phyloP scores from a whole-genome alignment of 192 early-diverging fungal genomes.

The Lobosporangium transversale region DNA sequence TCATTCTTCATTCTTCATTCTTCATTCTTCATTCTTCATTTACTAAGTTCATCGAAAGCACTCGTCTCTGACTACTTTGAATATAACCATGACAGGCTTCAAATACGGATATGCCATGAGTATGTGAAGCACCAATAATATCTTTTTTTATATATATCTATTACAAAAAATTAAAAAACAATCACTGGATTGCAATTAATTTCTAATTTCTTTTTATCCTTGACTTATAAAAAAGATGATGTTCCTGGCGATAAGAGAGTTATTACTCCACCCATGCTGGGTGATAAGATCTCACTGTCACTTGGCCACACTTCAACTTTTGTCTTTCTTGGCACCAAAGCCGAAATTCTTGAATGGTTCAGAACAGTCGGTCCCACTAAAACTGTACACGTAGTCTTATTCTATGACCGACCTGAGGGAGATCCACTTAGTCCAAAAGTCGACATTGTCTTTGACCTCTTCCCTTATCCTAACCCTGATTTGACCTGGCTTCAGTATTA shows the following conservation, averaged over 20 bases:
- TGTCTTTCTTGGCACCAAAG: slow-evolving; percentile 59
- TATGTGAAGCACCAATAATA: no score
- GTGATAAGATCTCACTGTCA: slow-evolving; percentile 56
- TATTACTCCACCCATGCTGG: slow-evolving; percentile 56
- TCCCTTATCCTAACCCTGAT: slow-evolving; percentile 57
- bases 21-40: no score
- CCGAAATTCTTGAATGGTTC: slow-evolving; percentile 60
- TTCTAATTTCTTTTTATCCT: not conserved
- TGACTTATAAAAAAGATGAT: slow-evolving; percentile 8
- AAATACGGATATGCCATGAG: slow-evolving; percentile 52
- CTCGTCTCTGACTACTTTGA: no score
- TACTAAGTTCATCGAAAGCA: no score
- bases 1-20: no score
- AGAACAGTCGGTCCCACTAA: slow-evolving; percentile 45
- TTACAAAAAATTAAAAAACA: no score
- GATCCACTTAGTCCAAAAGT: slow-evolving; percentile 41
- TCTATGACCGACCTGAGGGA: slow-evolving; percentile 38
- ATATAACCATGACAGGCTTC: slow-evolving; percentile 36
- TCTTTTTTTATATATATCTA: no score
- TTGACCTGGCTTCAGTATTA: slow-evolving; percentile 52
- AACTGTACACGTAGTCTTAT: slow-evolving; percentile 42
- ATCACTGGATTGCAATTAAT: no score
- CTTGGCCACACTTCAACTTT: slow-evolving; percentile 55
- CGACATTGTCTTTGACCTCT: slow-evolving; percentile 60
- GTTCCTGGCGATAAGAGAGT: slow-evolving; percentile 50